Evolutionary conservation across 106 monocot genomes (phyloP).

Genomic region (Chionographis japonica): DNA sequence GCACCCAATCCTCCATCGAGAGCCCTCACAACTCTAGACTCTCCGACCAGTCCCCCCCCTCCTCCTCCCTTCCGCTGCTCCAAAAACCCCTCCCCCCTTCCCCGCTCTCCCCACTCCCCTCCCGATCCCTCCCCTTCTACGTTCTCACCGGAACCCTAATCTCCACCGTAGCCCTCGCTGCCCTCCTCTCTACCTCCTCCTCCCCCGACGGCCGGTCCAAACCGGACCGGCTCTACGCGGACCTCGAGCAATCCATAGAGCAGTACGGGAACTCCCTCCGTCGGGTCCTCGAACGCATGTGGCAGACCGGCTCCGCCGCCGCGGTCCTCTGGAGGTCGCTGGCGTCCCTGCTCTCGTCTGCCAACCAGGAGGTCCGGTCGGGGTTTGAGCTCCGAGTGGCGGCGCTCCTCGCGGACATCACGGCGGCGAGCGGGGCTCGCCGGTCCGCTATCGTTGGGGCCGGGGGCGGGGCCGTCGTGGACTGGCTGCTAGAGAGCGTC

Average conservation of each 20-base stretch:
- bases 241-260: conserved; percentile 51
- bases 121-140: conserved; percentile 18
- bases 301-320: conserved; percentile 65
- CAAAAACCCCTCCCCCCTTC: background rate
- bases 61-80: background rate
- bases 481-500: conserved; percentile 88
- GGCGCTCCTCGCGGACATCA: conserved; percentile 78
- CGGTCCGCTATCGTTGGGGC: conserved; percentile 73
- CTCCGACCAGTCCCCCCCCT: background rate
- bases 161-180: conserved; percentile 29
- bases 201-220: conserved; percentile 11
- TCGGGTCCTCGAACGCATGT: conserved; percentile 50
- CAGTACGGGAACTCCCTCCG: conserved; percentile 32
- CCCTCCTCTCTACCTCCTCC: conserved; percentile 18
- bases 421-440: conserved; percentile 64
- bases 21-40: background rate
- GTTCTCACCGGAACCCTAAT: conserved; percentile 40
- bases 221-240: conserved; percentile 25
- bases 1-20: background rate
- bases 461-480: conserved; percentile 83
- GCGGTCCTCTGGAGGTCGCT: conserved; percentile 75
- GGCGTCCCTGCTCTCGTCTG: conserved; percentile 72
- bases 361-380: conserved; percentile 83
- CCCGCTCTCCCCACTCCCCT: conserved; percentile 7
- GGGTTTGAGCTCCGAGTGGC: conserved; percentile 94